Evolutionary conservation across 176 grass and related monocot species (phyloP).

Genomic region (Hordeum vulgare): MorexV3_pseudomolecules_assembly NC_058520.1:339311570-339312069

Average conservation of each 20-base stretch:
- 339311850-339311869: background rate
- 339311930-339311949: slow-evolving; percentile 10
- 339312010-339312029: slow-evolving; percentile 15
- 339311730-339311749: too few species aligned
- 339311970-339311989: slow-evolving; percentile 23
- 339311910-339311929: slow-evolving; percentile 10
- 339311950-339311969: background rate
- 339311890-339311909: slow-evolving; percentile 15
- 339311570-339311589: too few species aligned
- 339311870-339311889: background rate
- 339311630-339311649: too few species aligned
- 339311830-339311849: slow-evolving; percentile 12
- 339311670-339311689: too few species aligned
- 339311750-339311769: too few species aligned
- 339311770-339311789: too few species aligned
- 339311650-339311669: too few species aligned
- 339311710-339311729: too few species aligned
- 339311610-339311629: too few species aligned
- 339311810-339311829: background rate
- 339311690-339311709: too few species aligned
- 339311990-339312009: slow-evolving; percentile 29
- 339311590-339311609: too few species aligned
- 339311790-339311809: background rate
- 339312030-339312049: background rate
- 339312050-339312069: background rate